phyloP scores from a whole-genome alignment of 306 rosid genomes.

The Trichosanthes cucumerina region DNA sequence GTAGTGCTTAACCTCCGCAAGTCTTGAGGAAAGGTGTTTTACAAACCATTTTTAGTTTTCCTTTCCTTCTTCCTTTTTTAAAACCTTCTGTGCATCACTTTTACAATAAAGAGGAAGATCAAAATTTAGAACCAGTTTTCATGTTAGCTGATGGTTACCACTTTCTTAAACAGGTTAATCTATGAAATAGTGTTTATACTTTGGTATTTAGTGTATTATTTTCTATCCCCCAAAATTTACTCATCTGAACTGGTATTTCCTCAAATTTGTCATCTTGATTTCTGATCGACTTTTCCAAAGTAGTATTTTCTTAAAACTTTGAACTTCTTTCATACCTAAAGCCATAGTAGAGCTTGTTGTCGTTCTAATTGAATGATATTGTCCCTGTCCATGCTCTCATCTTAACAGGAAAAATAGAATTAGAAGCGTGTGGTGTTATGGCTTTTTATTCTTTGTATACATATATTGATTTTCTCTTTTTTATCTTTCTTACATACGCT shows the following conservation, averaged over 20 bases:
- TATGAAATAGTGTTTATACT: background rate
- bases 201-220: background rate
- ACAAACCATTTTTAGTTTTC: background rate
- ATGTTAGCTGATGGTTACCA: background rate
- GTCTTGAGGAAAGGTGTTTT: background rate
- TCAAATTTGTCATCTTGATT: background rate
- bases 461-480: slow-evolving; percentile 11
- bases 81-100: background rate
- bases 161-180: slow-evolving; percentile 2
- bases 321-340: background rate
- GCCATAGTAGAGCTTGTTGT: background rate
- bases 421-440: background rate
- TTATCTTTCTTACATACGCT: slow-evolving; percentile 16
- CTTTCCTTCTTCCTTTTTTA: background rate
- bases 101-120: background rate
- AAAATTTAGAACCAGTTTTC: background rate
- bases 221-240: background rate
- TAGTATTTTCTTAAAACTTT: background rate
- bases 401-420: background rate
- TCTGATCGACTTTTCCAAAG: background rate
- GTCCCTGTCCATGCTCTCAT: background rate
- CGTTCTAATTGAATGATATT: background rate
- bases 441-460: slow-evolving; percentile 10
- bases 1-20: background rate
- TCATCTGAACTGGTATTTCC: background rate